A percentile compares a stretch with the other conserved stretches of the same genome.
These are phyloP conservation scores for Russula griseocarnosa DNA, from an alignment of 768 basidiomycete species.

Conservation along the genomic window DNA sequence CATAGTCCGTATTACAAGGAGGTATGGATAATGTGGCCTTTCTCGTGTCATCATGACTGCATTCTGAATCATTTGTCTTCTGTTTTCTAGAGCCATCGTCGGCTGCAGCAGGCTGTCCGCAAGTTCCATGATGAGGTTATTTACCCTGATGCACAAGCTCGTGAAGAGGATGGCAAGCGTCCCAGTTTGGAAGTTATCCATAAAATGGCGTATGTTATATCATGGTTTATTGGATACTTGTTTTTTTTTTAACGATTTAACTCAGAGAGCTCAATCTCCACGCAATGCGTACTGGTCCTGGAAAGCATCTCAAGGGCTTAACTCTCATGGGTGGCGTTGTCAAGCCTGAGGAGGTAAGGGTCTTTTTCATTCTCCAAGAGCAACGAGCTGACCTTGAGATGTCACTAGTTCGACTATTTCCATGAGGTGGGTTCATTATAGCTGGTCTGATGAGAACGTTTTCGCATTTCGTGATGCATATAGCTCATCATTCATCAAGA, in stretches of 20 bases:
- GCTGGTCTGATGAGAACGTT: not conserved
- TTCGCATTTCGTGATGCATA: constrained; percentile 2
- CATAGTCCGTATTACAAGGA: constrained; percentile 76
- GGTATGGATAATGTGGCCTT: constrained; percentile 36
- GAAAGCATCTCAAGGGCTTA: constrained; percentile 79
- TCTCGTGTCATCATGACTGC: not conserved
- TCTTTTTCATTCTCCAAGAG: not conserved
- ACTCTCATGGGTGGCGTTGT: constrained; percentile 70
- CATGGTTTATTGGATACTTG: not conserved
- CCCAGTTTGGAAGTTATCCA: constrained; percentile 73
- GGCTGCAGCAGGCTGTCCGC: constrained; percentile 56
- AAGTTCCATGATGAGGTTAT: constrained; percentile 69
- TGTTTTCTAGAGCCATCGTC: constrained; percentile 50
- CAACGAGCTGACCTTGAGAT: not conserved
- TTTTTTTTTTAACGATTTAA: constrained; percentile 4
- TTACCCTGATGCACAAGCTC: constrained; percentile 46
- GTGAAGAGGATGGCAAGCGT: constrained; percentile 88
- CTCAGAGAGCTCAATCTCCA: constrained; percentile 67
- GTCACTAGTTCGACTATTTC: constrained; percentile 74
- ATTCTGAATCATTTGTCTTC: not conserved
- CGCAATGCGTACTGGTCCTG: constrained; percentile 91
- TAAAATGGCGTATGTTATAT: constrained; percentile 62
- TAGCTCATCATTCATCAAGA: constrained; percentile 42
- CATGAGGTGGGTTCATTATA: constrained; percentile 51
- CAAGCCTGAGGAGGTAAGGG: constrained; percentile 63